Base-by-base conservation (phyloP, 2,329 filamentous ascomycete species). In the Neobulgaria alba region DNA sequence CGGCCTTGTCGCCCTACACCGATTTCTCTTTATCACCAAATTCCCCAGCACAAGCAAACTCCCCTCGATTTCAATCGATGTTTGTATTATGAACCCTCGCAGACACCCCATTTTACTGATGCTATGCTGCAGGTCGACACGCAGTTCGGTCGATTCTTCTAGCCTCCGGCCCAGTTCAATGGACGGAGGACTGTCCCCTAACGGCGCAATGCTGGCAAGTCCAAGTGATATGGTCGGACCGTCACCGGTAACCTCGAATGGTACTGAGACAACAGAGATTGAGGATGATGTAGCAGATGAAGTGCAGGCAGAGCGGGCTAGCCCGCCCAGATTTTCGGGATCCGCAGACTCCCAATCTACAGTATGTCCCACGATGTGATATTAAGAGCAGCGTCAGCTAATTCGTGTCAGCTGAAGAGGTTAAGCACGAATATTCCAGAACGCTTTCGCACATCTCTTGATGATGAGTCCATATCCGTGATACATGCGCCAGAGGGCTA, bases 401-500 rank as follows among this genome's bases (percentile, higher is more conserved):
- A 55, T 42, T 21, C 21, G n/a, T 29, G 29, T 21, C 19, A 58
- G 56, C 50, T 57, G 44, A 57, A 53, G 44, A 53, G 54, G 42
- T 44, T 59, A 10, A 57, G 51, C 38, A 82, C 77, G 3, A 73
- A 71, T 46, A 55, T 82, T 8, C 64, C 75, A 2, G 74, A 77
- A 31, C 66, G 70, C 44, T 55, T 81, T 60, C 67, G 79, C 58
- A 70, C 72, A 38, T 65, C 67, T 39, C 73, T 73, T 17, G 79
- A 79, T 46, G 86, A 94, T 50, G 86, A 89, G 51, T 82, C 87
- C 17, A 74, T 86, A 39, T 95, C 89, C 1, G 89, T 94, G 40
- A 95, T 95, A 52, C 89, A 95, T 68, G 86, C 85, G 12, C 88
- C 89, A 0, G 73, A 86, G 49, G 85, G 82, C 47, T 95, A 92